These are phyloP conservation scores for Tetradesmus lagerheimii DNA, from an alignment of 139 green algal species.

Conservation along the genomic window DNA sequence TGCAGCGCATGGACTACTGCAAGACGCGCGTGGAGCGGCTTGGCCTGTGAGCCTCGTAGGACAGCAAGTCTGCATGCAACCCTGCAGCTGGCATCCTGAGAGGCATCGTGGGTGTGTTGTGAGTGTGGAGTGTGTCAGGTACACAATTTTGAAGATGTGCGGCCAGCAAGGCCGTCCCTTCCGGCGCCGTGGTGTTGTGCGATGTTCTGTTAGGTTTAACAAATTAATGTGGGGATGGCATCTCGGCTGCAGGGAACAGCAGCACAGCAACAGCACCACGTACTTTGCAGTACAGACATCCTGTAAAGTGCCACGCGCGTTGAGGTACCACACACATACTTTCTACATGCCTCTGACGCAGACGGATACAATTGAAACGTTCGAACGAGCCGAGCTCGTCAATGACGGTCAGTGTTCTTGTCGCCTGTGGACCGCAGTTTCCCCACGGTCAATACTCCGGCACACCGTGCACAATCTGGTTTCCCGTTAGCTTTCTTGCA, in stretches of 20 bases:
- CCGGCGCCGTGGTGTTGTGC: no score
- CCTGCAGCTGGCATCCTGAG: background rate
- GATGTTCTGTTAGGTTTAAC: no score
- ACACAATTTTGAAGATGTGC: no score
- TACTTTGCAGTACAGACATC: no score
- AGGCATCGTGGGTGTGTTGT: background rate
- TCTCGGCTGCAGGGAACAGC: background rate
- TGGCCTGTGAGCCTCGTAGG: constrained; percentile 30
- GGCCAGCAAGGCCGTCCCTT: no score
- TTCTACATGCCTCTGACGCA: no score
- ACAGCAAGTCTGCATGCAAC: background rate
- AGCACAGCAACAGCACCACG: background rate
- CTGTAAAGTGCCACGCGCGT: background rate
- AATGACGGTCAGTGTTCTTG: background rate
- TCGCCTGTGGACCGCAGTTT: background rate
- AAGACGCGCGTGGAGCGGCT: constrained; percentile 28
- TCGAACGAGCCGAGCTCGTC: background rate
- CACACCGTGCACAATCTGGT: background rate
- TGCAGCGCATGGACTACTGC: constrained; percentile 44
- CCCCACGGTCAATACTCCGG: background rate
- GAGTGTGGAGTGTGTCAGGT: no score
- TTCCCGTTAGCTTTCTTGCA: background rate
- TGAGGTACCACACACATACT: background rate
- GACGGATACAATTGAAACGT: background rate
- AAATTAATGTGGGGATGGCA: background rate